Base-by-base conservation (phyloP, 257 asterid genomes). In the Nicotiana otophora region DNA sequence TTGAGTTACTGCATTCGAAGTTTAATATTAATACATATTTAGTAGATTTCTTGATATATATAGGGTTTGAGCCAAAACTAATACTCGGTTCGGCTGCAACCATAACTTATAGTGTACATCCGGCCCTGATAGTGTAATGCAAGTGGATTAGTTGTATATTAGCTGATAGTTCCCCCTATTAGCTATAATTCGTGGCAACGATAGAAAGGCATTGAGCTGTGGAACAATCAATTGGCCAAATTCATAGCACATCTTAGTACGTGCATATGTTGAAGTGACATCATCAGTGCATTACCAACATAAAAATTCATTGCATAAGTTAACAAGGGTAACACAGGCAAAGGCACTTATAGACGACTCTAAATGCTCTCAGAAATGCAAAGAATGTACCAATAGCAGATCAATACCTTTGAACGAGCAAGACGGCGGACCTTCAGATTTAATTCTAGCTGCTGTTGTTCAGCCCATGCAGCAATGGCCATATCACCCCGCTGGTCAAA, bases 381-480 rank as follows among this genome's bases (percentile, higher is more conserved):
- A 75, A 51, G 16, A 2, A 1, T 51, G 17, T 26, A 28, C 46
- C 16, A 75, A 7, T 0, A 51, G 46, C 10, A 77, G 54, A 9
- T 61, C 14, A 7, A n/a, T 85, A 96, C 99, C 99, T 96, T 96
- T 62, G 99, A 92, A 66, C 92, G 98, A 85, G 98, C 93, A 79
- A 96, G 97, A 30, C 98, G 98, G 23, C 96, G 98, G 54, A 88
- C 99, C 26, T 97, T 96, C 54, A 96, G 88, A 87, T 92, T 94
- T 82, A 93, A 63, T 86, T 96, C 98, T 5, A 86, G 97, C 90
- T 93, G 99, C 86, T 92, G 98, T 84, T 94, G 98, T 85, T 94
- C 99, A 85, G 96, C 98, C 99, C 99, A 96, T 83, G 98, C 96
- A 67, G 97, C 94, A 82, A 93, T 90, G 72, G 99, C 98, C 98